A percentile compares a stretch with the other conserved stretches of the same genome.
Evolutionary conservation across 495 filamentous ascomycete genomes (phyloP).

Genomic region (Aspergillus haitiensis): DNA sequence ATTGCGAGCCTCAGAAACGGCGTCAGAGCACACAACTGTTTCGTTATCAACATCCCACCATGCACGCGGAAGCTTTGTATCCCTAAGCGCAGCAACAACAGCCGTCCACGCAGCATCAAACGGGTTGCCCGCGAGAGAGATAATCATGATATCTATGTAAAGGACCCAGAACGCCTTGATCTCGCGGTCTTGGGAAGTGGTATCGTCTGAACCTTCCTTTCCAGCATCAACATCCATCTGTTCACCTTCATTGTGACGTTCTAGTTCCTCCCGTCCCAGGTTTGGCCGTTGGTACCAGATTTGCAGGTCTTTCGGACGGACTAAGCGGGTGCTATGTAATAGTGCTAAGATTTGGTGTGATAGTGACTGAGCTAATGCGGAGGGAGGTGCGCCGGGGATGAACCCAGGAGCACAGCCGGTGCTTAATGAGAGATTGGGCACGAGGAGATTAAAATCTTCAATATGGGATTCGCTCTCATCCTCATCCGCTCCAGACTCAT

Average conservation of each 20-base stretch:
- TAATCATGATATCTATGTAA: constrained; percentile 87
- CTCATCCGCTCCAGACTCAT: constrained; percentile 20
- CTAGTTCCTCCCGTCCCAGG: constrained; percentile 33
- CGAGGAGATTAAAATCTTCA: constrained; percentile 67
- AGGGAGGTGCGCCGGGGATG: constrained; percentile 79
- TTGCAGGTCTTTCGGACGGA: constrained; percentile 61
- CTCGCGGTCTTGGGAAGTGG: constrained; percentile 36
- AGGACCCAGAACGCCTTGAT: constrained; percentile 89
- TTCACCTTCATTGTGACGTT: constrained; percentile 43
- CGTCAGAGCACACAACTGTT: constrained; percentile 70
- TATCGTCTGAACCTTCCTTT: constrained; percentile 19
- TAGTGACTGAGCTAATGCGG: constrained; percentile 76
- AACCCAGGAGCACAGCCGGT: constrained; percentile 87
- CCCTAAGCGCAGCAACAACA: constrained; percentile 74
- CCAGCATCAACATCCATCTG: constrained; percentile 45
- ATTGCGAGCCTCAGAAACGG: constrained; percentile 44
- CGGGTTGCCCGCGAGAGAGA: constrained; percentile 85
- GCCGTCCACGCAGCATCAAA: constrained; percentile 89
- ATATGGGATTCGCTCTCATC: constrained; percentile 56
- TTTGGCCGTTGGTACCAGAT: constrained; percentile 64
- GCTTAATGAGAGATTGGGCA: constrained; percentile 86
- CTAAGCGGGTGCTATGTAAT: constrained; percentile 64
- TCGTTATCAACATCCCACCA: constrained; percentile 85
- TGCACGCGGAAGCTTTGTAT: constrained; percentile 76
- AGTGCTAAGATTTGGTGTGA: constrained; percentile 73